Conservation (phyloP, 768 basidiomycete species). For the Calocybe indica region DNA sequence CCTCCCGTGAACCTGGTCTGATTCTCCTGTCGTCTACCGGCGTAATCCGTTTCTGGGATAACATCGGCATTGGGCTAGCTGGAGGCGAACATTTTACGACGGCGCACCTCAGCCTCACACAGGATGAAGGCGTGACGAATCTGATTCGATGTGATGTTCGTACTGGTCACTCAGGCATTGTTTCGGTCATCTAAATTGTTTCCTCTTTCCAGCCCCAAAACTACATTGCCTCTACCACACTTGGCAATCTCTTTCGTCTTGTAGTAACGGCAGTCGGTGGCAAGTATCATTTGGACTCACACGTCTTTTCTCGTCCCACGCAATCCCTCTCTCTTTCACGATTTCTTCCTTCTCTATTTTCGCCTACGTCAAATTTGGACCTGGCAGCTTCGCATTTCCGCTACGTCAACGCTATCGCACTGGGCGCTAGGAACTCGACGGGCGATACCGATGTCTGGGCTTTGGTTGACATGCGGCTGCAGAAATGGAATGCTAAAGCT, state of each 20-base stretch:
- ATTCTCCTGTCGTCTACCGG: conserved; percentile 71
- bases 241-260: conserved; percentile 60
- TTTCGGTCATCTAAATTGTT: conserved; percentile 2
- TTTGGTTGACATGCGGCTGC: conserved; percentile 59
- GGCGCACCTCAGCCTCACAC: conserved; percentile 39
- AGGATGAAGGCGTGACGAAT: conserved; percentile 59
- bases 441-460: conserved; percentile 60
- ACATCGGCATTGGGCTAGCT: conserved; percentile 76
- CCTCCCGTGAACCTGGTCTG: conserved; percentile 79
- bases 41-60: conserved; percentile 82
- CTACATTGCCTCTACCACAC: conserved; percentile 64
- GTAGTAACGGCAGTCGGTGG: conserved; percentile 62
- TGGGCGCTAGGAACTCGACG: conserved; percentile 35
- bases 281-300: conserved; percentile 53
- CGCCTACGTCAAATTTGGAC: conserved; percentile 30
- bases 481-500: conserved; percentile 62
- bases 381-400: conserved; percentile 38
- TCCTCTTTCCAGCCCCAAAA: conserved; percentile 44
- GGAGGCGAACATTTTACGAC: conserved; percentile 66
- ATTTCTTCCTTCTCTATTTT: conserved; percentile 37
- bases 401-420: conserved; percentile 60
- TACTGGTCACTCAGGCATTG: conserved; percentile 1
- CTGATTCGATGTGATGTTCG: conserved; percentile 63
- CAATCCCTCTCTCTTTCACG: conserved; percentile 36
- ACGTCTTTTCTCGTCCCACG: conserved; percentile 54